Conservation (phyloP, 2,329 filamentous ascomycete species). For the Fusarium buharicum region DNA sequence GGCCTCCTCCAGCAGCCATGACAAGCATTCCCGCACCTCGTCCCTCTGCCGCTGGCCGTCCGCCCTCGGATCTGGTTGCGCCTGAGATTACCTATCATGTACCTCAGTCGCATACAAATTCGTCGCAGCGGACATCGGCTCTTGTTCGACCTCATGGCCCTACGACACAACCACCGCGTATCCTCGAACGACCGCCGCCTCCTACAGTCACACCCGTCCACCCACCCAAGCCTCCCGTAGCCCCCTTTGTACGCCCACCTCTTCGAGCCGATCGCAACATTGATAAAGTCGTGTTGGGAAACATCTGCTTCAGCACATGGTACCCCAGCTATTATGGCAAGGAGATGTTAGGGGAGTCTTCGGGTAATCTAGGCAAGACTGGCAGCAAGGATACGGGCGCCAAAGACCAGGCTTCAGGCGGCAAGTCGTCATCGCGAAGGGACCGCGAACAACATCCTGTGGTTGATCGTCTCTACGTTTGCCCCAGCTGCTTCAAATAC, state of each 20-base stretch:
- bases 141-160: constrained; percentile 51
- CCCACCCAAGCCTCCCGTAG: constrained; percentile 49
- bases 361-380: constrained; percentile 45
- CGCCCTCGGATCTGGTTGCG: constrained; percentile 51
- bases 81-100: constrained; percentile 57
- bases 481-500: constrained; percentile 95
- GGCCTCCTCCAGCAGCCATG: constrained; percentile 35
- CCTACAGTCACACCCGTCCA: constrained; percentile 49
- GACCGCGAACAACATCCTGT: constrained; percentile 55
- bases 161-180: constrained; percentile 47
- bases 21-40: constrained; percentile 35
- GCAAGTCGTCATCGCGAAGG: constrained; percentile 47
- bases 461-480: constrained; percentile 82
- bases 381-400: constrained; percentile 46
- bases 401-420: constrained; percentile 42
- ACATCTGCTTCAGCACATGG: constrained; percentile 87
- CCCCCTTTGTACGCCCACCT: constrained; percentile 48
- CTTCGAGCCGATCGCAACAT: constrained; percentile 76
- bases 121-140: constrained; percentile 44
- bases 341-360: constrained; percentile 69
- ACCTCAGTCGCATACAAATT: constrained; percentile 47
- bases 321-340: constrained; percentile 91
- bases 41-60: constrained; percentile 31
- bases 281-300: constrained; percentile 85
- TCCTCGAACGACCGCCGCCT: constrained; percentile 44